Base-by-base conservation (phyloP, 306 rosid species). In the Elaeagnus macrophylla region DNA sequence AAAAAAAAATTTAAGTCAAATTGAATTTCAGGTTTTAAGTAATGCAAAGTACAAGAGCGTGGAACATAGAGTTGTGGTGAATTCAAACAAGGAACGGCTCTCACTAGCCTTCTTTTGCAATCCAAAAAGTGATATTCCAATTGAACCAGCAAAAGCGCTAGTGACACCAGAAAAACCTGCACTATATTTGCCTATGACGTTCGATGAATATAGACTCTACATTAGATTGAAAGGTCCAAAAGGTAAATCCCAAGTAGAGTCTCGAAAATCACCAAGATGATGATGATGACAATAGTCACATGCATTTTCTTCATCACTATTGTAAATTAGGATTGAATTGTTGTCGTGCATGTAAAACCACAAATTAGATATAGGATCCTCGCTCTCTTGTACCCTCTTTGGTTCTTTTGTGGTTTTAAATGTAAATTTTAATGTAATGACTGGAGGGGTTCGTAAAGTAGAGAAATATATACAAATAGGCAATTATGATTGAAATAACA, bases 31-130 rank as follows among this genome's bases (percentile, higher is more conserved):
- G 97, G 94, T 90, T 56, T 42, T 90, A 47, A 90, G 95, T 74
- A 90, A 90, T 58, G 83, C 91, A 71, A 66, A 50, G 0, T 86
- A 90, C 79, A 90, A 75, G 70, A 90, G 97, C 45, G 91, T 90
- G 53, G 97, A 90, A 71, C 97, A 90, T 36, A 72, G 97, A 75
- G 97, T 90, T 61, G 73, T 83, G 6, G 97, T 90, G 7, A 90
- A 90, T 55, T 79, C 97, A 35, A 69, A 67, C 6, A 47, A 74
- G 51, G 97, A 90, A 43, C 67, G 97, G 39, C 59, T 90, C 1
- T 90, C 97, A 0, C 39, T 90, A n/a, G 97, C 97, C 0, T 90
- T 90, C 79, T 90, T 90, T 66, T 90, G 86, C 80, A 90, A 90
- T 48, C 97, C 97, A 0, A 86, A 81, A 69, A 80, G 97, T 39